phyloP scores from a whole-genome alignment of 2,329 filamentous ascomycete species.

The Xylariaceae sp. region DNA sequence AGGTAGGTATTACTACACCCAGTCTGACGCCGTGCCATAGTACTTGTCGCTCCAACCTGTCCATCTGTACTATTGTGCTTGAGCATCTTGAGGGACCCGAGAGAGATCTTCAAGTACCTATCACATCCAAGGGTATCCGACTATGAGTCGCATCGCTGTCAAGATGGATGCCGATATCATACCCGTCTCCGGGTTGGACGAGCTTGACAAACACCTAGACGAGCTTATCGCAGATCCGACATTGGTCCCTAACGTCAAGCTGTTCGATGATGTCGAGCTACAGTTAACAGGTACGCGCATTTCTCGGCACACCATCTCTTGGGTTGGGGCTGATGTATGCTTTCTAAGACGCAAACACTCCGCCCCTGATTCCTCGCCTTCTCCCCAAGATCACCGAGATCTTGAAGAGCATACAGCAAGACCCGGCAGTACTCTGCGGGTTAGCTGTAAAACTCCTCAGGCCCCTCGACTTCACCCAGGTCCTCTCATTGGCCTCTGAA shows the following conservation, averaged over 20 bases:
- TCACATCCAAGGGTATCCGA: too few species aligned
- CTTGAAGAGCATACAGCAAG: slow-evolving; percentile 41
- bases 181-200: slow-evolving; percentile 44
- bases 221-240: slow-evolving; percentile 37
- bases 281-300: slow-evolving; percentile 43
- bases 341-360: slow-evolving; percentile 41
- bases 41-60: too few species aligned
- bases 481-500: slow-evolving; percentile 44
- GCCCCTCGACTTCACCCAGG: slow-evolving; percentile 43
- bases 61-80: too few species aligned
- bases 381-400: slow-evolving; percentile 47
- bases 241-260: slow-evolving; percentile 35
- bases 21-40: too few species aligned
- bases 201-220: slow-evolving; percentile 47
- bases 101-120: too few species aligned
- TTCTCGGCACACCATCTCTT: slow-evolving; percentile 1
- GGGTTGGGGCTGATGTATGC: neutral
- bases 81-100: too few species aligned
- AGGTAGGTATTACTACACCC: too few species aligned
- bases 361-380: slow-evolving; percentile 42
- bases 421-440: slow-evolving; percentile 43
- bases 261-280: slow-evolving; percentile 53
- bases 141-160: slow-evolving; percentile 27
- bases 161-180: slow-evolving; percentile 32
- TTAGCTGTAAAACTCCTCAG: slow-evolving; percentile 49